Evolutionary conservation across 768 basidiomycete genomes (phyloP).

Genomic region (Pulveroboletus frians): DNA sequence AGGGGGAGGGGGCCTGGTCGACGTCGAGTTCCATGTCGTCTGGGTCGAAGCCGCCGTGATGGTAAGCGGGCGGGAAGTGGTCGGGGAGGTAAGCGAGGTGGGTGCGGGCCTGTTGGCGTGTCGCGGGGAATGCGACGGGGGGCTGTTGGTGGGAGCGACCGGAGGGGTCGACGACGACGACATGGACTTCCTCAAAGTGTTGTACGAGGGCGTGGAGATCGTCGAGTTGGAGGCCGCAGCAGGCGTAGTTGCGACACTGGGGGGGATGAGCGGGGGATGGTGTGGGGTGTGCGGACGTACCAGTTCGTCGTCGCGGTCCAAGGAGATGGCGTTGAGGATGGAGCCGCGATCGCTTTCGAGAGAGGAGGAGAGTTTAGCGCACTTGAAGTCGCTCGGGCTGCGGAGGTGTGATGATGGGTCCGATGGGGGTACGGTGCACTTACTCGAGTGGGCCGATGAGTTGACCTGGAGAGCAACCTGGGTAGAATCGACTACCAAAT

Average conservation of each 20-base stretch:
- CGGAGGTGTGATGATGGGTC: no score
- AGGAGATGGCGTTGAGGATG: constrained; percentile 61
- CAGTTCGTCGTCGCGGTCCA: constrained; percentile 64
- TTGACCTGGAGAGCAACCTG: constrained; percentile 58
- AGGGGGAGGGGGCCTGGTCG: constrained; percentile 54
- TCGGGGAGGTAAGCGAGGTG: constrained; percentile 28
- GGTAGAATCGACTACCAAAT: constrained; percentile 58
- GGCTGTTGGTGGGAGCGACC: constrained; percentile 32
- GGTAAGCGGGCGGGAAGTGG: constrained; percentile 29
- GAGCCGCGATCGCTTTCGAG: constrained; percentile 55
- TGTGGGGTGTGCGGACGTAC: background rate
- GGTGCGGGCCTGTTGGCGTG: constrained; percentile 28
- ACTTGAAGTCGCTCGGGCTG: constrained; percentile 45
- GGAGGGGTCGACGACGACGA: constrained; percentile 59
- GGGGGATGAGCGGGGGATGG: constrained; percentile 1
- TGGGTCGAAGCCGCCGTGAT: constrained; percentile 50
- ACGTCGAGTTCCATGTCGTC: constrained; percentile 80
- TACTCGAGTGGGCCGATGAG: constrained; percentile 63
- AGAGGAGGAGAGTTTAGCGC: constrained; percentile 45
- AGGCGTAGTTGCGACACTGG: constrained; percentile 83
- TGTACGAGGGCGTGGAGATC: constrained; percentile 83
- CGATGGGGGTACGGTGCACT: constrained; percentile 17
- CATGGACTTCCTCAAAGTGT: constrained; percentile 89
- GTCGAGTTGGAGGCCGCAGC: constrained; percentile 74
- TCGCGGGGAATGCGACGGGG: constrained; percentile 32